Evolutionary conservation across 106 monocot genomes (phyloP), one percentile per base, ranked within the genome.

Genomic region (Acorus calamus): DNA sequence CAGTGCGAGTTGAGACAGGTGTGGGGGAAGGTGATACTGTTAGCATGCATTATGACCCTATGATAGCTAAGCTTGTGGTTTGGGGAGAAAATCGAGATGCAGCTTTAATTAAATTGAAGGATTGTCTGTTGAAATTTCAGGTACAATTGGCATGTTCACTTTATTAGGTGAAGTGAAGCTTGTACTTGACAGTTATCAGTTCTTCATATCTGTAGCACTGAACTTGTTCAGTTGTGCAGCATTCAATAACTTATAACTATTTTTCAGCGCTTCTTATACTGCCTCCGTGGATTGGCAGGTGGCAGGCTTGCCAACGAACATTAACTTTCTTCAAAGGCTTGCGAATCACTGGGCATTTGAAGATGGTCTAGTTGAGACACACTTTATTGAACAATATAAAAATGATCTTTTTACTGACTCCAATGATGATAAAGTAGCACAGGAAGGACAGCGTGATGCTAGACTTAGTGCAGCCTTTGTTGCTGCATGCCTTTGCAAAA

Each of bases 1-100:
- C 68, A 98, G 98, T 92, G 66, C 71, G 98, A 62, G 85, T 98
- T 78, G 98, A 98, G 79, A 98, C 92, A 28, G 98, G 98, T 44
- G 98, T 98, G 44, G 85, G 75, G 58, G 76, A 92, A 75, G 92
- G 98, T 68, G 85, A 92, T 54, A 57, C 78, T 51, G 92, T 98
- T 58, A 88, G 91, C 66, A 77, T 91, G 84, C 85, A 92, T 73
- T 98, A 98, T 79, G 98, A 98, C 83, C 98, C 98, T 48, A 98
- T 98, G 98, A 98, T 98, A 66, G 98, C 98, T 63, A 98, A 98
- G 75, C 84, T 98, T 56, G 98, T 98, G 63, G 91, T 98, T 10
- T 98, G 98, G 98, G 98, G 98, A 41, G 91, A 92, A 77, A 81
- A 77, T 70, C 92, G 98, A 28, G 58, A 66, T 56, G 80, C 85